Percentiles rank a stretch among this genome's conserved stretches.
Conservation (phyloP, 768 basidiomycete genomes). For the Podaxis sp. region DNA sequence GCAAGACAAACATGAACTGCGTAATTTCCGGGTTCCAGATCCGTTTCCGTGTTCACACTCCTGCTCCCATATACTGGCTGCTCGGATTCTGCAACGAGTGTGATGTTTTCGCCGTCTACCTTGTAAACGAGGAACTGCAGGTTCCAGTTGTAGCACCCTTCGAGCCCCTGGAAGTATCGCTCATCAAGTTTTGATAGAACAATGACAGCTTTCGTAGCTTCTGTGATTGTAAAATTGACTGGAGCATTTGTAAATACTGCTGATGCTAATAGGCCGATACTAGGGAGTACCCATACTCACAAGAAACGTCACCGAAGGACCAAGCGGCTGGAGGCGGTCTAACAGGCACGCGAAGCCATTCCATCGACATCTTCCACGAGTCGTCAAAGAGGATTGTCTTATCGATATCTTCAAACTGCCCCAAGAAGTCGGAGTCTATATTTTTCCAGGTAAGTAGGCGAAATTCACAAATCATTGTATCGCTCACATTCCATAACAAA, state of each 20-base stretch:
- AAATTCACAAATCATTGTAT: no score
- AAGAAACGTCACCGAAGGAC: conserved; percentile 51
- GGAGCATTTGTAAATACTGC: no score
- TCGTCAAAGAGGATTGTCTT: conserved; percentile 41
- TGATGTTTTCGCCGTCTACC: conserved; percentile 24
- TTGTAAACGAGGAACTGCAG: conserved; percentile 19
- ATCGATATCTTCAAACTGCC: conserved; percentile 40
- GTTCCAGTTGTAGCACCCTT: conserved; percentile 38
- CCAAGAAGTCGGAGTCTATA: conserved; percentile 36
- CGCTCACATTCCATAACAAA: conserved; percentile 47
- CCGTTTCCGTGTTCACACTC: conserved; percentile 30
- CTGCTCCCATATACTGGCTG: conserved; percentile 22
- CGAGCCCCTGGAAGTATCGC: conserved; percentile 45
- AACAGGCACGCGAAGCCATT: conserved; percentile 41
- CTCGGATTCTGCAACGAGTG: conserved; percentile 22
- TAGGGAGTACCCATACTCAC: conserved; percentile 24
- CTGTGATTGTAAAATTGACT: conserved; percentile 44
- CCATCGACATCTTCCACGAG: conserved; percentile 41
- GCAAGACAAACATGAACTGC: conserved; percentile 29
- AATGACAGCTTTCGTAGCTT: conserved; percentile 36
- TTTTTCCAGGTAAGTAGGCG: not conserved
- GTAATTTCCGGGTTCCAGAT: conserved; percentile 35
- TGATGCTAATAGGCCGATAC: not conserved
- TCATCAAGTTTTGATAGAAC: conserved; percentile 49
- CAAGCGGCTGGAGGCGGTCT: conserved; percentile 42